These are phyloP conservation scores for Sporothrix globosa DNA, from an alignment of 2,329 filamentous ascomycete genomes.

Conservation along the genomic window DNA sequence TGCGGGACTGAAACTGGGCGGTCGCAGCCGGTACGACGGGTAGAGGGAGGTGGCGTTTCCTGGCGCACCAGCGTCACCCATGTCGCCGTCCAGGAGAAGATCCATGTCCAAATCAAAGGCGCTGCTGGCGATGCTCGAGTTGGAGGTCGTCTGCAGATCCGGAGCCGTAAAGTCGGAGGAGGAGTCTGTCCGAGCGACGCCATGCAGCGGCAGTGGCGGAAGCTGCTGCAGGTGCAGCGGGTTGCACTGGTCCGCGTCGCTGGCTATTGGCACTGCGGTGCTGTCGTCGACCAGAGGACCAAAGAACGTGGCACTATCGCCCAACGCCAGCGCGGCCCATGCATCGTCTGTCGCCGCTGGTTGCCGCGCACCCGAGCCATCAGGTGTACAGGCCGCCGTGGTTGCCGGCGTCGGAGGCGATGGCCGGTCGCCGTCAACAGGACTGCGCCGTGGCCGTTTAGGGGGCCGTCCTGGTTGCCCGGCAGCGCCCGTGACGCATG, in stretches of 20 bases:
- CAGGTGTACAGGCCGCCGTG: neutral
- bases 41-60: too few species aligned
- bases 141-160: too few species aligned
- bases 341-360: neutral
- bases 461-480: conserved; percentile 22
- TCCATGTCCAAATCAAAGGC: conserved; percentile 5
- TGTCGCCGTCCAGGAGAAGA: neutral
- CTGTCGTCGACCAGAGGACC: neutral
- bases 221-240: neutral
- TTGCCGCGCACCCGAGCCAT: neutral
- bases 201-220: neutral
- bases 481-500: conserved; percentile 16
- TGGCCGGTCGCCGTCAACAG: neutral
- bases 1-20: neutral
- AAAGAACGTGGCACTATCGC: neutral
- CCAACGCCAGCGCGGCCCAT: neutral
- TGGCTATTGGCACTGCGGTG: too few species aligned
- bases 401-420: neutral
- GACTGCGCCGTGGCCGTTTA: neutral
- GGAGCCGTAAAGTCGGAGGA: too few species aligned
- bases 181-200: too few species aligned
- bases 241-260: neutral
- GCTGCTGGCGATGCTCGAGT: neutral
- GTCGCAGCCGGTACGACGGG: neutral
- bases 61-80: neutral